Base-by-base conservation (phyloP, 306 rosid species). In the Citrullus mucosospermus region DNA sequence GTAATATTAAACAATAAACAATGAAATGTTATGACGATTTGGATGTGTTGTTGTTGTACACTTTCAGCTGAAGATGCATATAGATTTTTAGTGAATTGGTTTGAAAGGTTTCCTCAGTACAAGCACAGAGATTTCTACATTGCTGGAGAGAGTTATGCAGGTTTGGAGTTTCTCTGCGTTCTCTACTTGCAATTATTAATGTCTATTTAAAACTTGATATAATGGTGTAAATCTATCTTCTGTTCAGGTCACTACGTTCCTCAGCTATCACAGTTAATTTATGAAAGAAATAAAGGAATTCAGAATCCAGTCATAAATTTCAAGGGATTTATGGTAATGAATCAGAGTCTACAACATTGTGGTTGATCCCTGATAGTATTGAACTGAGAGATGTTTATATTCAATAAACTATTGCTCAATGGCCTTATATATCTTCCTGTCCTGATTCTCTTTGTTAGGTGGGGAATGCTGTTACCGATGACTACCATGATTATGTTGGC, bases 81-180 rank as follows among this genome's bases (percentile, higher is more conserved):
- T 80, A 77, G 76, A 48, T 96, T 96, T 88, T 89, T 96, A 70
- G 85, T 91, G 76, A 85, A 88, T 80, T 96, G 99, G 99, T 96
- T 96, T 76, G 96, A 92, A 82, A 88, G 99, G 85, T 96, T 96
- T 86, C 98, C 99, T 28, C 93, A 91, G 83, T 96, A 96, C 80
- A 92, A 88, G 83, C 89, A 90, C 81, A 86, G 98, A 82, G 93
- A 91, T 79, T 92, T 96, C 86, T 92, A 90, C 86, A 91, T 96
- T 79, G 93, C 96, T 62, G 99, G 98, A 57, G 99, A 96, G 89
- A 96, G 99, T 82, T 96, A 96, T 88, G 98, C 98, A 87, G 99
- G 99, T 91, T 60, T 84, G 67, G 73, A 69, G 74, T 55, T 79
- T 53, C 78, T 46, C 59, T 68, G 65, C 10, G 2, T 50, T 50